These are phyloP conservation scores for Ceratobasidium papillatum DNA, from an alignment of 1,284 basidiomycete genomes.

Conservation along the genomic window DNA sequence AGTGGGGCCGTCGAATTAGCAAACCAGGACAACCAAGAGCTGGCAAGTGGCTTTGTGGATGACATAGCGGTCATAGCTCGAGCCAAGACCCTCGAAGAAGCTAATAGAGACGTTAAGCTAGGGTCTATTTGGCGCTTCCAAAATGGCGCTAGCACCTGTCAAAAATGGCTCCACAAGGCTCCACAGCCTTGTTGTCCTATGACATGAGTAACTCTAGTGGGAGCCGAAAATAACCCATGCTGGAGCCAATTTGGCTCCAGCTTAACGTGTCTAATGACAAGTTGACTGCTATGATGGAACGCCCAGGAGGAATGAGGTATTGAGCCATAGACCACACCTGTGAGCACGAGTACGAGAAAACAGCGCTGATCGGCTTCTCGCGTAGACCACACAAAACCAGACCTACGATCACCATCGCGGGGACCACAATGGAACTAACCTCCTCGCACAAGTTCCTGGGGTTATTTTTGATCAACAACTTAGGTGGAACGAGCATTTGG, in stretches of 20 bases:
- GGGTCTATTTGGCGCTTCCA: no score
- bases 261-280: no score
- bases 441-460: conserved; percentile 37
- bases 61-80: conserved; percentile 30
- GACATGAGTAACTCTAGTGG: no score
- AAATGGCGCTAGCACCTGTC: no score
- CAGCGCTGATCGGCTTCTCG: conserved; percentile 23
- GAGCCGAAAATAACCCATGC: no score
- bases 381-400: not conserved
- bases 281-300: conserved; percentile 33
- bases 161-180: no score
- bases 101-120: no score
- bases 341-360: conserved; percentile 32
- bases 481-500: conserved; percentile 35
- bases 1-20: not conserved
- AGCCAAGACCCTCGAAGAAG: conserved; percentile 11
- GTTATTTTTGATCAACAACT: conserved; percentile 42
- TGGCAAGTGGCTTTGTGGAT: conserved; percentile 38
- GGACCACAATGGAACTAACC: not conserved
- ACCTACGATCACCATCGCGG: conserved; percentile 6
- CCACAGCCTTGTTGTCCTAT: no score
- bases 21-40: not conserved
- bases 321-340: conserved; percentile 22
- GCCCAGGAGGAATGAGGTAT: not conserved
- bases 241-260: no score